Evolutionary conservation across 2,329 filamentous ascomycete genomes (phyloP).

Genomic region (Cladophialophora carrionii): DNA sequence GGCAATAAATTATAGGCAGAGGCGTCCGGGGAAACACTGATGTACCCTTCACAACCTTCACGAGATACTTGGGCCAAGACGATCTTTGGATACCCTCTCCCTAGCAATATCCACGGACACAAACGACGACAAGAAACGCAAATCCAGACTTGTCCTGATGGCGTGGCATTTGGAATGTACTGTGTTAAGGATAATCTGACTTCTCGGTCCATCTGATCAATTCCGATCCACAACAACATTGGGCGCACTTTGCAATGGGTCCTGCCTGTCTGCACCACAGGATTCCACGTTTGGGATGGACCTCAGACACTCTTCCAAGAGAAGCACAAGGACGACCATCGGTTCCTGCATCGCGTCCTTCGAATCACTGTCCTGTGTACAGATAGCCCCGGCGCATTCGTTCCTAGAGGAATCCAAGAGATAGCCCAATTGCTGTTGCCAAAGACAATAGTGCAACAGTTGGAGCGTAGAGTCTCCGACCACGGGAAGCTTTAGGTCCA

Average conservation of each 20-base stretch:
- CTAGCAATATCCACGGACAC: no score
- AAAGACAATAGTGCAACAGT: background rate
- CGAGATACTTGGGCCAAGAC: no score
- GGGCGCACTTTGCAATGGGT: background rate
- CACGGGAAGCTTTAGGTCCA: background rate
- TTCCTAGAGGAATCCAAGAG: constrained; percentile 1
- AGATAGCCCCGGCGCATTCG: background rate
- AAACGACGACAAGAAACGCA: no score
- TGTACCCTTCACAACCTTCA: no score
- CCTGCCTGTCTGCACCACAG: background rate
- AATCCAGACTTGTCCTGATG: background rate
- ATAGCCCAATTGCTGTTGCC: background rate
- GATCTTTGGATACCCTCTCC: no score
- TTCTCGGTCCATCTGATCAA: background rate
- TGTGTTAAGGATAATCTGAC: background rate
- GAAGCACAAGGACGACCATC: background rate
- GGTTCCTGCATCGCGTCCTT: background rate
- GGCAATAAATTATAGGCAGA: no score
- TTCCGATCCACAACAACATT: background rate
- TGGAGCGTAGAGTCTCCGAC: background rate
- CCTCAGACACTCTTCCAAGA: background rate
- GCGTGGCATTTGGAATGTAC: background rate
- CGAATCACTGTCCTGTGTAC: background rate
- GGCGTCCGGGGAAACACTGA: no score
- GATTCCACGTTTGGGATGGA: background rate